Base-by-base conservation (phyloP, 2,329 filamentous ascomycete genomes). In the Fusarium subglutinans region DNA sequence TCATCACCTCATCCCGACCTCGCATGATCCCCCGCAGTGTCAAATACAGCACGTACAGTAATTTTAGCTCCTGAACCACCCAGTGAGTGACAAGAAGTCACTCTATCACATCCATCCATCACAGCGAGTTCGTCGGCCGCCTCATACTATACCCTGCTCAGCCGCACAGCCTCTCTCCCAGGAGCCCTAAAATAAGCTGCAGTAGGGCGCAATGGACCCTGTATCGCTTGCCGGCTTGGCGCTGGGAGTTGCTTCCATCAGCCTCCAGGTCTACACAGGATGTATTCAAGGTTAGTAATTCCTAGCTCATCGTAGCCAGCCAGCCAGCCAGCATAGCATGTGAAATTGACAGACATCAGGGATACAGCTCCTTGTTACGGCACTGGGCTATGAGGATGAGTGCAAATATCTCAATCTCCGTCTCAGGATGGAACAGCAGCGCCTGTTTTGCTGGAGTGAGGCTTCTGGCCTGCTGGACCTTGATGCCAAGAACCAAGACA, bases 391-490 rank as follows among this genome's bases (percentile, higher is more conserved):
- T 63, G 84, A 85, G n/a, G 82, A 87, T 68, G 84, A 86, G 53
- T 86, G 82, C 75, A 83, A 81, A 65, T 87, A 86, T 73, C 83
- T 87, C 65, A 86, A 86, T 68, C 75, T 87, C 72, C 82, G 86
- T 56, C 76, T 87, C 56, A 83, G 84, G 59, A 86, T 87, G 83
- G 86, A 87, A 74, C 85, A 87, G 77, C 85, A 87, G 69, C 81
- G 86, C 30, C 80, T 87, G 20, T 86, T 86, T 67, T 84, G 84
- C 45, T 87, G 86, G 85, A 86, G 84, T 69, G 85, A 87, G 72
- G 84, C 85, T 6, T 87, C 85, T 17, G 86, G 85, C 14, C 76
- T 87, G 24, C 79, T 87, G 18, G 85, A 86, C 63, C 78, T 86
- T 18, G 84, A 85, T 58, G 77, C 75, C 28, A 81, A 85, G 56